phyloP scores from a whole-genome alignment of 2,329 filamentous ascomycete genomes.

The Clarireedia homoeocarpa region DNA sequence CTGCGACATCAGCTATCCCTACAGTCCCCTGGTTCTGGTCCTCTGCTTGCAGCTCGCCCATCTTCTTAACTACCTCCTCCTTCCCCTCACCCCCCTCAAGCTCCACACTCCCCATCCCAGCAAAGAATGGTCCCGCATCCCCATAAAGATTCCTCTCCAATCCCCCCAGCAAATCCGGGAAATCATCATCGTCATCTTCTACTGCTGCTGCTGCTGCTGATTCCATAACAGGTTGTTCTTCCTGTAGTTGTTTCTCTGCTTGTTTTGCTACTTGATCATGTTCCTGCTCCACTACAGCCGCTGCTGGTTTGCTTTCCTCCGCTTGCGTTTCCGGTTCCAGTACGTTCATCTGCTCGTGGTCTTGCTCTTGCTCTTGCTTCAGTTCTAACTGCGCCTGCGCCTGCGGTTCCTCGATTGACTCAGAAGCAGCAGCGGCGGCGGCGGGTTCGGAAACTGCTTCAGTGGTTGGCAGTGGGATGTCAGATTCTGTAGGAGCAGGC shows the following conservation, averaged over 20 bases:
- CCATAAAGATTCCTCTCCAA: constrained; percentile 22
- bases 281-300: too few species aligned
- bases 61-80: too few species aligned
- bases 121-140: neutral
- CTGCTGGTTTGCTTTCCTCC: too few species aligned
- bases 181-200: constrained; percentile 21
- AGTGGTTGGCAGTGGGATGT: neutral
- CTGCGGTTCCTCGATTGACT: neutral
- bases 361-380: neutral
- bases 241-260: neutral
- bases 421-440: neutral
- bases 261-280: too few species aligned
- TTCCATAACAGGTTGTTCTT: neutral
- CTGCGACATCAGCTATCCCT: too few species aligned
- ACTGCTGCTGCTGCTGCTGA: neutral
- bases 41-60: too few species aligned
- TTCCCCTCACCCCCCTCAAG: too few species aligned
- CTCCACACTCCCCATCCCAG: too few species aligned
- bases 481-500: too few species aligned
- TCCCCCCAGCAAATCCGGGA: constrained; percentile 24
- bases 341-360: neutral
- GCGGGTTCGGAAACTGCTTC: neutral
- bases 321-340: too few species aligned
- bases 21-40: too few species aligned
- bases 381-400: neutral